Evolutionary conservation across 257 asterid species (phyloP).

Genomic region (Nicotiana tabacum): DNA sequence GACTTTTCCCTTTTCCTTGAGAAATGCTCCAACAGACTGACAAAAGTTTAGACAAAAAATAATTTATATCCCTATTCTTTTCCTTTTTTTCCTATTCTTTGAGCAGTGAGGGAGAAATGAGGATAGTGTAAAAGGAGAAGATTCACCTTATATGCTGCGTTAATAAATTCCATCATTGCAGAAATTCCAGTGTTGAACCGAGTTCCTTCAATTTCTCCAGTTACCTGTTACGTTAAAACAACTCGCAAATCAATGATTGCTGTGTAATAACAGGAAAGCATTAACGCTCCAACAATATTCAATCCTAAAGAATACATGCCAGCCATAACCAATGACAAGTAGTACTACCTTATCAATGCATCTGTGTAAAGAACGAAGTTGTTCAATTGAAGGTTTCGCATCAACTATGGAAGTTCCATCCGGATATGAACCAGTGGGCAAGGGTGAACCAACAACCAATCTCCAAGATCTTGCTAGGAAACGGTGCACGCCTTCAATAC

Average conservation of each 20-base stretch:
- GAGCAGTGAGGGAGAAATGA: not conserved
- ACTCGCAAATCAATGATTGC: not conserved
- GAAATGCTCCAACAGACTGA: not conserved
- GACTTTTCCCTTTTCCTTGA: not conserved
- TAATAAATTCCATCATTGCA: constrained; percentile 94
- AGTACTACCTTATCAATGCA: constrained; percentile 77
- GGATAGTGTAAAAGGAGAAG: not conserved
- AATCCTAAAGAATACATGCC: not conserved
- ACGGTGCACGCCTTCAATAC: constrained; percentile 97
- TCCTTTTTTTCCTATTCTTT: not conserved
- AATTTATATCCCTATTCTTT: not conserved
- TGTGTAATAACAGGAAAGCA: not conserved
- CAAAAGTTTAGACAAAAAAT: not conserved
- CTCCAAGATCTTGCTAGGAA: constrained; percentile 94
- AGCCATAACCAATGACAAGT: not conserved
- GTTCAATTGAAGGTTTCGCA: constrained; percentile 72
- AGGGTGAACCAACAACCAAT: constrained; percentile 76
- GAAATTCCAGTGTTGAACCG: constrained; percentile 97
- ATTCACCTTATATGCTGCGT: constrained; percentile 86
- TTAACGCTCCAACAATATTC: not conserved
- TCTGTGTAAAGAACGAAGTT: constrained; percentile 73
- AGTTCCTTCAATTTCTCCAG: constrained; percentile 90
- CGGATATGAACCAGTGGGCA: constrained; percentile 54
- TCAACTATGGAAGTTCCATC: constrained; percentile 55
- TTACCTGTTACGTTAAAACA: constrained; percentile 45